phyloP scores from a whole-genome alignment of 129 eudicot species.

The Flaveria robusta region DNA sequence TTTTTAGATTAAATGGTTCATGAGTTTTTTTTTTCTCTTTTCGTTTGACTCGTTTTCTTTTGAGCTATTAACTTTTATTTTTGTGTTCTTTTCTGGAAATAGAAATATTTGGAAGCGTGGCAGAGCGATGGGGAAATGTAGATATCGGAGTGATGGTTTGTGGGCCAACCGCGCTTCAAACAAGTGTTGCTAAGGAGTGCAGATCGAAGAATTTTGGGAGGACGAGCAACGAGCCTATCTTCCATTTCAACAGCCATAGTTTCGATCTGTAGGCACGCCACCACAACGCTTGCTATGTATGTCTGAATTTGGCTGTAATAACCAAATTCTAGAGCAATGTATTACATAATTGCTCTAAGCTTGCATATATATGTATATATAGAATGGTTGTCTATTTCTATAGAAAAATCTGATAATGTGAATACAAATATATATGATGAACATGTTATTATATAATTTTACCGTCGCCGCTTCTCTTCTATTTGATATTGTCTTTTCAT shows the following conservation, averaged over 20 bases:
- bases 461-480: too few species aligned
- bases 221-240: constrained; percentile 53
- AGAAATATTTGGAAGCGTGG: constrained; percentile 65
- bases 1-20: not conserved
- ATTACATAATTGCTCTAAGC: not conserved
- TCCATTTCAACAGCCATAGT: constrained; percentile 92
- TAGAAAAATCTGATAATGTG: not conserved
- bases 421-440: not conserved
- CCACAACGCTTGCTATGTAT: not conserved
- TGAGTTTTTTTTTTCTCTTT: not conserved
- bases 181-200: constrained; percentile 83
- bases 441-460: not conserved
- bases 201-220: constrained; percentile 63
- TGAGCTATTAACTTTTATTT: not conserved
- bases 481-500: not conserved
- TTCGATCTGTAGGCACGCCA: constrained; percentile 63
- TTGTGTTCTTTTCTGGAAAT: constrained; percentile 23
- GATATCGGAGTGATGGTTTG: constrained; percentile 89
- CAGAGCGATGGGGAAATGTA: constrained; percentile 71
- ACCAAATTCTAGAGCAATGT: constrained; percentile 7
- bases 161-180: constrained; percentile 79
- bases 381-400: not conserved
- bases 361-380: constrained; percentile 23
- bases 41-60: not conserved
- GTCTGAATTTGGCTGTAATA: not conserved